Evolutionary conservation across 345 rosid genomes (phyloP).

Genomic region (Gossypium rotundifolium): DNA sequence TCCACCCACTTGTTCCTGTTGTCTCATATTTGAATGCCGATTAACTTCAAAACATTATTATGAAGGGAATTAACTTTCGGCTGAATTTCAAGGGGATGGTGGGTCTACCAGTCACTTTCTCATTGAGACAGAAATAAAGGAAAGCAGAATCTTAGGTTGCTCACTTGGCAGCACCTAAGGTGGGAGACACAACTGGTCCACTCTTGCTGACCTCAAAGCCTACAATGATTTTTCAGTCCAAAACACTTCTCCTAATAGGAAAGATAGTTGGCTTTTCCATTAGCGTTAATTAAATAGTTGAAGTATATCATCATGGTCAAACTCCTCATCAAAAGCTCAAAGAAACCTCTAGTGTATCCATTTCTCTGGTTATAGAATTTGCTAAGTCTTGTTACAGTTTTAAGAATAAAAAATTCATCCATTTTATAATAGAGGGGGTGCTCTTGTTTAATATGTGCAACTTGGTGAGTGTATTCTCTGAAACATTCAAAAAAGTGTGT

Average conservation of each 20-base stretch:
- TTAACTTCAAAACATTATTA: constrained; percentile 20
- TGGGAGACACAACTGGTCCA: constrained; percentile 49
- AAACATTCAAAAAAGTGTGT: background rate
- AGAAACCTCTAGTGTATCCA: constrained; percentile 12
- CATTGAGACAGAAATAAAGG: constrained; percentile 31
- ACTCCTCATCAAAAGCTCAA: constrained; percentile 13
- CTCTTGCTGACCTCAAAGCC: constrained; percentile 36
- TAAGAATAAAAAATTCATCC: background rate
- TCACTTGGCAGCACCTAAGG: constrained; percentile 28
- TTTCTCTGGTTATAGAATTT: constrained; percentile 9
- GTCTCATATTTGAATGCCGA: constrained; percentile 16
- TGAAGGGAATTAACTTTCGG: constrained; percentile 27
- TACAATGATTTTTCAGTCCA: constrained; percentile 30
- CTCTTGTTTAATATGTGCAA: background rate
- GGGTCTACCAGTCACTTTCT: constrained; percentile 23
- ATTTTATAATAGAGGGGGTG: background rate
- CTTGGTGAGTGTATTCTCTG: background rate
- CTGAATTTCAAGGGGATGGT: constrained; percentile 21
- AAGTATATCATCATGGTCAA: constrained; percentile 15
- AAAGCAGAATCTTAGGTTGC: constrained; percentile 28
- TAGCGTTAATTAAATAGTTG: constrained; percentile 5
- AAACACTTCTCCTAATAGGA: constrained; percentile 17
- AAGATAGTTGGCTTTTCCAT: constrained; percentile 12
- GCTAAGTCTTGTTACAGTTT: background rate
- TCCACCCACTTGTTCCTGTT: constrained; percentile 18